Conservation (phyloP, 1,284 basidiomycete species). For the Sporisorium reilianum region DNA sequence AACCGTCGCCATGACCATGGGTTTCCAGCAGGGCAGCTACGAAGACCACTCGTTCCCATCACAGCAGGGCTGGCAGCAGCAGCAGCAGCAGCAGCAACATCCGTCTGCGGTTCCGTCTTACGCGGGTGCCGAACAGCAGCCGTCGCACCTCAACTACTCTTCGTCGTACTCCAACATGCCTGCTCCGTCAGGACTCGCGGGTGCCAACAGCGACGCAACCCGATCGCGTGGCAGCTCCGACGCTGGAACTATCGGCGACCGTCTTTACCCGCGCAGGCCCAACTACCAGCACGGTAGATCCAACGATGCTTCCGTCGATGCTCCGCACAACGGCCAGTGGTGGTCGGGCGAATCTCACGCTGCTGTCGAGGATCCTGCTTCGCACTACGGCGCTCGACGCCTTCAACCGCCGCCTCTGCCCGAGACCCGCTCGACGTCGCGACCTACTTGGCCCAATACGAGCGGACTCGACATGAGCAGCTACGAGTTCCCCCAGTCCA, state of each 20-base stretch:
- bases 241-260: constrained; percentile 8
- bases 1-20: constrained; percentile 52
- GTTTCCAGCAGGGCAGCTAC: constrained; percentile 38
- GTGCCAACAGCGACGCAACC: constrained; percentile 17
- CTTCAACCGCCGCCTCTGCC: constrained; percentile 46
- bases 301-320: constrained; percentile 17
- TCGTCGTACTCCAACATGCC: constrained; percentile 32
- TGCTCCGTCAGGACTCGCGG: constrained; percentile 41
- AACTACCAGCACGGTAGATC: constrained; percentile 30
- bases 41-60: constrained; percentile 32
- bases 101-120: constrained; percentile 8
- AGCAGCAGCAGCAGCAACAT: constrained; percentile 13
- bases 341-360: constrained; percentile 22
- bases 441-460: constrained; percentile 31
- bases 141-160: constrained; percentile 9
- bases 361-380: constrained; percentile 20
- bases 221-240: constrained; percentile 31
- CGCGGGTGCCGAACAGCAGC: constrained; percentile 15
- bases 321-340: constrained; percentile 30
- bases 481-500: constrained; percentile 48
- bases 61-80: constrained; percentile 34
- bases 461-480: constrained; percentile 40
- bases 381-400: constrained; percentile 33
- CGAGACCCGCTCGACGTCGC: constrained; percentile 33
- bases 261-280: constrained; percentile 32